Base-by-base conservation (phyloP, 2,329 filamentous ascomycete species). In the Tolypocladium cylindrosporum region DNA sequence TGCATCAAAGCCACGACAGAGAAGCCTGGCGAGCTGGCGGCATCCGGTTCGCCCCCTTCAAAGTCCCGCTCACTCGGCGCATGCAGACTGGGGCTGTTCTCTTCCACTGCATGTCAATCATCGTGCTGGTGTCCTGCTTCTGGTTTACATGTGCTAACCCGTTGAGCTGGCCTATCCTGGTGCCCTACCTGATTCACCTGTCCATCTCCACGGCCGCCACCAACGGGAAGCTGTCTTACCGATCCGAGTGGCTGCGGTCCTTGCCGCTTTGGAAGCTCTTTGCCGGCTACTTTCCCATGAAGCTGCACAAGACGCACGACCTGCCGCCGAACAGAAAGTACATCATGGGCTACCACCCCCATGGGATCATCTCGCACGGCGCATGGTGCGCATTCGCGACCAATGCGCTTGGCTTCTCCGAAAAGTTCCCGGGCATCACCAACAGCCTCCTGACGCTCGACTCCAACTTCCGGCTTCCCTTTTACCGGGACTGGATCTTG, bases 321-420 rank as follows among this genome's bases (percentile, higher is more conserved):
- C 82, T 99, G 8, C 83, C 89, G 27, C 82, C 91, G 0, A 91
- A 88, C 1, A 81, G 91, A 61, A 96, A 96, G 73, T 99, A 97
- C 75, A 91, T 99, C 62, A 91, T 99, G 66, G 93, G 93, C 51
- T 97, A 97, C 72, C 94, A 97, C 67, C 94, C 94, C 0, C 94
- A 99, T 69, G 93, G 94, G 31, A 97, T 99, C 72, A 97, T 99
- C 67, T 94, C 89, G 6, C 91, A 97, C 66, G 94, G 93, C n/a
- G 93, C 92, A 0, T 97, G 93, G 75, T 90, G 86, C 6, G 89
- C 92, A 6, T 97, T 97, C 68, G 89, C 82, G 4, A 97, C 93
- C 0, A 92, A 97, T 66, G 91, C 91, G 0, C 80, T 97, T 0
- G 91, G 91, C 0, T 97, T 97, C 71, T 81, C 84, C 0, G 84